phyloP scores from a whole-genome alignment of 2,329 filamentous ascomycete genomes.

The Phoma herbarum region DNA sequence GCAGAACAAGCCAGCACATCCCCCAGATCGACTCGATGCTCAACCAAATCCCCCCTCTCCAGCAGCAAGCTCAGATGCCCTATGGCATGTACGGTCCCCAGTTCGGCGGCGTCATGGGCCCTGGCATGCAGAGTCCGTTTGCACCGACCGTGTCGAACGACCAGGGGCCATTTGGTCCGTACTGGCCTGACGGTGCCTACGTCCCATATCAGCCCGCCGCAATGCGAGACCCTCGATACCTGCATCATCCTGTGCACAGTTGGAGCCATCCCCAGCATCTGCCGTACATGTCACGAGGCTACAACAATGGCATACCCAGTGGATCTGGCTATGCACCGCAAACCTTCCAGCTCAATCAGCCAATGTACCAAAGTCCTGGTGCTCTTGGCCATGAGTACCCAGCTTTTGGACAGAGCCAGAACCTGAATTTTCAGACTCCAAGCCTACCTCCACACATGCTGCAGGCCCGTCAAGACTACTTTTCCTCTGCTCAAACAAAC shows the following conservation, averaged over 20 bases:
- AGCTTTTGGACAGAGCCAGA: conserved; percentile 36
- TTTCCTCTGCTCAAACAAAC: conserved; percentile 44
- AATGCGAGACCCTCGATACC: conserved; percentile 51
- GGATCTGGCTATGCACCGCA: conserved; percentile 39
- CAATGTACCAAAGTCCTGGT: conserved; percentile 34
- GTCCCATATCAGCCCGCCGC: conserved; percentile 53
- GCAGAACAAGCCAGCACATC: conserved; percentile 52
- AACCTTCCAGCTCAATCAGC: conserved; percentile 39
- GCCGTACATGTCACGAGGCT: conserved; percentile 39
- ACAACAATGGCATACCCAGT: conserved; percentile 37
- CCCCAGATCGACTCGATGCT: conserved; percentile 69
- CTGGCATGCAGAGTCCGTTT: conserved; percentile 46
- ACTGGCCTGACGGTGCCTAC: conserved; percentile 54
- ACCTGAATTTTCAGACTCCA: conserved; percentile 12
- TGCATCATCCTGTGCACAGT: conserved; percentile 37
- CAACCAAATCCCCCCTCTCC: conserved; percentile 66
- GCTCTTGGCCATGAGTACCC: conserved; percentile 38
- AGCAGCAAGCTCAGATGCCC: conserved; percentile 48
- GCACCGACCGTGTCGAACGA: conserved; percentile 54
- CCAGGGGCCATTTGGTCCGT: conserved; percentile 52
- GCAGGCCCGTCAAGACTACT: conserved; percentile 36
- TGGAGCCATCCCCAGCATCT: conserved; percentile 46
- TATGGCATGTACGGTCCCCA: conserved; percentile 55
- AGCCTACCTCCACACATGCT: conserved; percentile 11
- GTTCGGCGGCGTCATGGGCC: conserved; percentile 44